Percentiles rank a stretch among this genome's conserved stretches.
Evolutionary conservation across 2,329 filamentous ascomycete species (phyloP).

Genomic region (Escovopsis sp.): DNA sequence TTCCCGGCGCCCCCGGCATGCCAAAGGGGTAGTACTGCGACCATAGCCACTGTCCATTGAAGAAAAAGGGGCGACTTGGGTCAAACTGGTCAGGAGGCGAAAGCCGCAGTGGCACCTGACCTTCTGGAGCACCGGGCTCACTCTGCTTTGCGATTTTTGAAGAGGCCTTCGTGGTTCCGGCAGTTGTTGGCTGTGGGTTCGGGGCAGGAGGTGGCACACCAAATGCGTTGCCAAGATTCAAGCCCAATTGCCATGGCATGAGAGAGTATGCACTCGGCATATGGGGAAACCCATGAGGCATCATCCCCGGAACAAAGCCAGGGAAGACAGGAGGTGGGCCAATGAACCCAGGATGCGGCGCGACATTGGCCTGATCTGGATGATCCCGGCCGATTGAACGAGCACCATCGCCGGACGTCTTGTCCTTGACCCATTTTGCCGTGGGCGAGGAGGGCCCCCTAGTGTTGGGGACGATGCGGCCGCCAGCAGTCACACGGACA

Average conservation of each 20-base stretch:
- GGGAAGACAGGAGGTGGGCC: conserved; percentile 18
- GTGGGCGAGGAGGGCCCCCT: conserved; percentile 38
- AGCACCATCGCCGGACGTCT: conserved; percentile 9
- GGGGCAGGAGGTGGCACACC: conserved; percentile 13
- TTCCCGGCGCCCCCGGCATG: conserved; percentile 15
- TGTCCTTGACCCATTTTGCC: conserved; percentile 34
- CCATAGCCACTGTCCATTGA: conserved; percentile 27
- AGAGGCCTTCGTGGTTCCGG: conserved; percentile 9
- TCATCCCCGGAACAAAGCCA: conserved; percentile 16
- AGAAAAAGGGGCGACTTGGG: conserved; percentile 27
- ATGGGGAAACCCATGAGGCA: conserved; percentile 17
- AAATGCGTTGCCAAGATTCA: conserved; percentile 17
- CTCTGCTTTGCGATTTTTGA: conserved; percentile 15
- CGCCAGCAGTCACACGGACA: conserved; percentile 52
- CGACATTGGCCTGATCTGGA: conserved; percentile 3
- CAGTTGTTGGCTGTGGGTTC: conserved; percentile 8
- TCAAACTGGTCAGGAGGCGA: conserved; percentile 33
- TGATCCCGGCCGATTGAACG: conserved; percentile 9
- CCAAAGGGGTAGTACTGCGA: conserved; percentile 13
- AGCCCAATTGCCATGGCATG: conserved; percentile 27
- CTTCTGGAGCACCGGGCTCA: conserved; percentile 18
- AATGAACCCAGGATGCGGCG: conserved; percentile 8
- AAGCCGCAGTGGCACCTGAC: conserved; percentile 17
- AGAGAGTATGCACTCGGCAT: conserved; percentile 20
- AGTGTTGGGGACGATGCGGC: conserved; percentile 52